Evolutionary conservation across 129 eudicot species (phyloP), one percentile per base, ranked within the genome.

Genomic region (Flaveria robusta): DNA sequence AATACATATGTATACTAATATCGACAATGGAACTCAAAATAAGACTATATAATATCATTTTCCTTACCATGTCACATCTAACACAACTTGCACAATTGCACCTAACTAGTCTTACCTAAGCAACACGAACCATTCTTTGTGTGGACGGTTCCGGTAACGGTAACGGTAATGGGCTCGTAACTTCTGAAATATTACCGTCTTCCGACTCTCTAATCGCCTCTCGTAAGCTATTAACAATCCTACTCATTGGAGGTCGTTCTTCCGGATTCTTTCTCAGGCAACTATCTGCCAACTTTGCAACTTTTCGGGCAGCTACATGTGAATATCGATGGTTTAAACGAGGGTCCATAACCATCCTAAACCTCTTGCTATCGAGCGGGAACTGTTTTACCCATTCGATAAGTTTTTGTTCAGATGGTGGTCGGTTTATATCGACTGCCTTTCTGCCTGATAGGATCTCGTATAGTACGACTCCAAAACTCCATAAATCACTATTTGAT

Each of bases 301-400:
- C 67, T 71, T 77, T 85, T 9, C 83, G 60, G 0, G 96, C 97
- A 15, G 89, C 84, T 13, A 10, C 58, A 9, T 78, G 71, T 18
- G 96, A 84, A 46, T 87, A 92, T 15, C 78, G 78, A 65, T 89
- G 87, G 8, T 78, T 79, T 39, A 92, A 83, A 29, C 97, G 83
- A 4, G 85, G 87, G 65, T 89, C 96, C 58, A 92, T 87, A 18
- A 92, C 89, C 89, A 84, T 81, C 77, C 83, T 31, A 67, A 92
- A 92, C 69, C 79, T 87, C 76, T 76, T 89, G 65, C 92, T 70
- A 60, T 89, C 92, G 1, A 79, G 84, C 2, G 97, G 97, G 64
- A 77, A 89, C 23, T 85, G 96, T 54, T 86, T 91, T n/a, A 91
- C 88, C 97, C 97, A 91, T 43, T 89, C 97, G 9, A 91, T 42